Percentiles rank a stretch among this genome's conserved stretches.
These are phyloP conservation scores for Ormosia semicastrata DNA, from an alignment of 306 rosid genomes.

Conservation along the genomic window DNA sequence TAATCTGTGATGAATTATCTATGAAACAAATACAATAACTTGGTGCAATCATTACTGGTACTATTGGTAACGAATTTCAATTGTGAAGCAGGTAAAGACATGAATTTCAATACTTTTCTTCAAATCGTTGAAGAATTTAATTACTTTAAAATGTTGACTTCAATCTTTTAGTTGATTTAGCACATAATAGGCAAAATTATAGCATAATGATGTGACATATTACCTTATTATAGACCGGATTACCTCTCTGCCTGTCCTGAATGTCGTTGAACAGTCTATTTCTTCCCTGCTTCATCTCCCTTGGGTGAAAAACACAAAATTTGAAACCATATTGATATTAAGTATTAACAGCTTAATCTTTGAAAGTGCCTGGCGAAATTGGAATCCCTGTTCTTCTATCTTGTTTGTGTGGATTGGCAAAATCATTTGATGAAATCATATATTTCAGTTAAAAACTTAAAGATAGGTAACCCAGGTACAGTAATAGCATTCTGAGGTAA, in stretches of 20 bases:
- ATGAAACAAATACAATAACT: background rate
- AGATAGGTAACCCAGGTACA: background rate
- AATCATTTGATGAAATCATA: background rate
- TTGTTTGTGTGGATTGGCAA: background rate
- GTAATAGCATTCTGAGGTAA: background rate
- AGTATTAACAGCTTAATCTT: background rate
- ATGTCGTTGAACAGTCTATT: conserved; percentile 24
- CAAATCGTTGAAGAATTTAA: conserved; percentile 17
- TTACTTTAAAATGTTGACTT: conserved; percentile 32
- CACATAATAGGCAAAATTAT: conserved; percentile 9
- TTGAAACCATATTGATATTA: background rate
- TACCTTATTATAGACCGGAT: conserved; percentile 23
- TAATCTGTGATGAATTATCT: conserved; percentile 7
- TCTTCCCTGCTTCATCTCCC: conserved; percentile 23
- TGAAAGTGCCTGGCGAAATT: background rate
- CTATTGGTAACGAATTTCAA: conserved; percentile 10
- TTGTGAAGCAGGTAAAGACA: conserved; percentile 35
- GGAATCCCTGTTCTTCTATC: background rate
- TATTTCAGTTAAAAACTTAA: background rate
- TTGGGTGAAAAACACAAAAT: conserved; percentile 9
- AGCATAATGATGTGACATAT: conserved; percentile 34
- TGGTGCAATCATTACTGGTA: background rate
- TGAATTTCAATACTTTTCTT: conserved; percentile 24
- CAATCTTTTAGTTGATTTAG: conserved; percentile 17
- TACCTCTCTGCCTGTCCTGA: conserved; percentile 8